A percentile compares a stretch with the other conserved stretches of the same genome.
These are phyloP conservation scores for Hirsutella minnesotensis DNA, from an alignment of 2,329 filamentous ascomycete species.

Conservation along the genomic window DNA sequence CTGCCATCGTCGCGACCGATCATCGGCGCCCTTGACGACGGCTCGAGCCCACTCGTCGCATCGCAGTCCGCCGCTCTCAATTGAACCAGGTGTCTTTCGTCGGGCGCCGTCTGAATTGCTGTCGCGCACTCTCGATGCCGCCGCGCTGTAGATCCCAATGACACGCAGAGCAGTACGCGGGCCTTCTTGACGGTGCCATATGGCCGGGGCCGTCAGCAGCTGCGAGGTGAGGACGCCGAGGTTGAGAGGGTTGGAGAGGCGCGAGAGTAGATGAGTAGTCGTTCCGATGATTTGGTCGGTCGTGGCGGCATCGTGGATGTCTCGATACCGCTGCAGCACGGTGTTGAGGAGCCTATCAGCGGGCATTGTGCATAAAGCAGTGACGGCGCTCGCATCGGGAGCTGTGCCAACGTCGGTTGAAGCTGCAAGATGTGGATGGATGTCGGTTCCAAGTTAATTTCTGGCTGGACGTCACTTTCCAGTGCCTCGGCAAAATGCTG, in stretches of 20 bases:
- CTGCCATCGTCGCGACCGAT: slow-evolving; percentile 60
- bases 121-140: slow-evolving; percentile 41
- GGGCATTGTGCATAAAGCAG: slow-evolving; percentile 35
- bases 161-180: slow-evolving; percentile 52
- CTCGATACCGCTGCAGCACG: slow-evolving; percentile 48
- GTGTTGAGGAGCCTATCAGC: slow-evolving; percentile 55
- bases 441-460: neutral
- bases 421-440: neutral
- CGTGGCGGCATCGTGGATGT: slow-evolving; percentile 35
- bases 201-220: slow-evolving; percentile 56
- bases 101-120: slow-evolving; percentile 29
- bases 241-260: slow-evolving; percentile 64
- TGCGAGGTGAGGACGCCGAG: slow-evolving; percentile 62
- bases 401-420: neutral
- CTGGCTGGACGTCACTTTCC: too few species aligned
- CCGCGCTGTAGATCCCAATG: slow-evolving; percentile 61
- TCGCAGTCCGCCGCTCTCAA: slow-evolving; percentile 31
- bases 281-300: slow-evolving; percentile 51
- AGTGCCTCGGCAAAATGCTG: too few species aligned
- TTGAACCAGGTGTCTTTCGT: slow-evolving; percentile 17
- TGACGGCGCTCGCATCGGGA: neutral
- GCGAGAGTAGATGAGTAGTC: slow-evolving; percentile 54
- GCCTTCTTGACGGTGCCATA: slow-evolving; percentile 52
- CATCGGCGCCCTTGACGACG: slow-evolving; percentile 45
- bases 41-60: slow-evolving; percentile 45